phyloP scores from a whole-genome alignment of 2,329 filamentous ascomycete genomes.

The Ascochyta koolunga region DNA sequence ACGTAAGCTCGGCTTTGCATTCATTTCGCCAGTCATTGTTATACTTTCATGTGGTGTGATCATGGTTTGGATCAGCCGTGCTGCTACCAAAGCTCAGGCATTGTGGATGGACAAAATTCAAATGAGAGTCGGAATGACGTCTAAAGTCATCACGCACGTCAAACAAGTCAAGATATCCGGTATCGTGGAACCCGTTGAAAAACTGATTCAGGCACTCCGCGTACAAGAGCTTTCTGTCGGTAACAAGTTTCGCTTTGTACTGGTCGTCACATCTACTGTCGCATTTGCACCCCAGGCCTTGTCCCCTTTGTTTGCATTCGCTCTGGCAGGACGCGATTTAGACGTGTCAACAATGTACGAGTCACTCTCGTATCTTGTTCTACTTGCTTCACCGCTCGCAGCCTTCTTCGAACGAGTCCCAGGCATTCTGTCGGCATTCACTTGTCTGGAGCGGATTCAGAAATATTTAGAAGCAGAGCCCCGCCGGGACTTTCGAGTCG shows the following conservation, averaged over 20 bases:
- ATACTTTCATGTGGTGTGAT: slow-evolving; percentile 23
- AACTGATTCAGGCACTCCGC: slow-evolving; percentile 44
- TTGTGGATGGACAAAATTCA: slow-evolving; percentile 36
- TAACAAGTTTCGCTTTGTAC: background rate
- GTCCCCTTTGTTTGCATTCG: slow-evolving; percentile 4
- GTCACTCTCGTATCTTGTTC: slow-evolving; percentile 5
- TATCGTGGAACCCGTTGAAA: slow-evolving; percentile 37
- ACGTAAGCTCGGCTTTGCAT: slow-evolving; percentile 29
- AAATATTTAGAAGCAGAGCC: background rate
- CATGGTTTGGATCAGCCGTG: slow-evolving; percentile 26
- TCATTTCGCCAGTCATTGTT: slow-evolving; percentile 27
- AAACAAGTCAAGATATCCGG: slow-evolving; percentile 51
- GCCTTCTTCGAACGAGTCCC: slow-evolving; percentile 1
- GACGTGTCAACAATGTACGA: slow-evolving; percentile 1
- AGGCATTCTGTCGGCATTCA: background rate
- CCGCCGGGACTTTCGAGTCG: slow-evolving; percentile 1
- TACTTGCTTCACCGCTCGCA: background rate
- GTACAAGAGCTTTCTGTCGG: slow-evolving; percentile 38
- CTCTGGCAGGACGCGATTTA: background rate
- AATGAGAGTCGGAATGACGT: slow-evolving; percentile 32
- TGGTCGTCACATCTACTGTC: background rate
- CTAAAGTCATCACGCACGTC: slow-evolving; percentile 44
- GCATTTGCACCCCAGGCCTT: background rate
- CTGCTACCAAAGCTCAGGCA: slow-evolving; percentile 28
- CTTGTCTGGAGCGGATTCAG: slow-evolving; percentile 3